These are phyloP conservation scores for Termitomyces sp. DNA, from an alignment of 768 basidiomycete species.

Conservation along the genomic window DNA sequence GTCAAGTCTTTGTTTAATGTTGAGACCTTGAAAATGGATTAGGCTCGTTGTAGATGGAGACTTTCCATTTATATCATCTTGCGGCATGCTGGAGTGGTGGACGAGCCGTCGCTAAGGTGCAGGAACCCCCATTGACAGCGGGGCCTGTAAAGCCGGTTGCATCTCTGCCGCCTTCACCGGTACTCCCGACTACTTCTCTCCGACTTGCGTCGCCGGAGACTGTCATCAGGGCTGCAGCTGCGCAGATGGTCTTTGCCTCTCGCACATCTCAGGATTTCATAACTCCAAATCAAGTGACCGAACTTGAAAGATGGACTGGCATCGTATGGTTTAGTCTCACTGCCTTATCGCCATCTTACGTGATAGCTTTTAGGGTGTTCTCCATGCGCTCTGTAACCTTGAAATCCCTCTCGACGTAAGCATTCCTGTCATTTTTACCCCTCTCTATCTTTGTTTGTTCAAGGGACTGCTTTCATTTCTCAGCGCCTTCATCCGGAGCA, in stretches of 20 bases:
- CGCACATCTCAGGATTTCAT: constrained; percentile 73
- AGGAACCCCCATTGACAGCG: constrained; percentile 40
- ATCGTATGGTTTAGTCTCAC: constrained; percentile 26
- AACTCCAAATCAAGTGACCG: constrained; percentile 58
- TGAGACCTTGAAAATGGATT: neutral
- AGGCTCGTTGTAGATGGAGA: constrained; percentile 64
- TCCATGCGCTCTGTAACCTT: constrained; percentile 51
- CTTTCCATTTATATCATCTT: constrained; percentile 77
- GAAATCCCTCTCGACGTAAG: constrained; percentile 51
- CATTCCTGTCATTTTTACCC: constrained; percentile 8
- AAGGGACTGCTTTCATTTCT: neutral
- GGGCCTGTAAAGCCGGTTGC: constrained; percentile 38
- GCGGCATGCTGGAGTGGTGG: constrained; percentile 62
- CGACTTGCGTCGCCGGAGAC: constrained; percentile 24
- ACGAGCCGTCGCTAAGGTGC: constrained; percentile 18
- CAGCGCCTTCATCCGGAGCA: constrained; percentile 51
- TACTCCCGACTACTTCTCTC: constrained; percentile 11
- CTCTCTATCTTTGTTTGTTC: constrained; percentile 7
- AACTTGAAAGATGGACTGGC: constrained; percentile 60
- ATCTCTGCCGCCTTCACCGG: constrained; percentile 22
- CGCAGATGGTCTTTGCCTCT: constrained; percentile 81
- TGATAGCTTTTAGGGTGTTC: constrained; percentile 37
- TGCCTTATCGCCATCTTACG: constrained; percentile 1
- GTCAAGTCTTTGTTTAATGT: neutral
- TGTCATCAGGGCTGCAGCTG: constrained; percentile 70